Evolutionary conservation across 768 basidiomycete species (phyloP).

Genomic region (Phanerochaete carnosa): DNA sequence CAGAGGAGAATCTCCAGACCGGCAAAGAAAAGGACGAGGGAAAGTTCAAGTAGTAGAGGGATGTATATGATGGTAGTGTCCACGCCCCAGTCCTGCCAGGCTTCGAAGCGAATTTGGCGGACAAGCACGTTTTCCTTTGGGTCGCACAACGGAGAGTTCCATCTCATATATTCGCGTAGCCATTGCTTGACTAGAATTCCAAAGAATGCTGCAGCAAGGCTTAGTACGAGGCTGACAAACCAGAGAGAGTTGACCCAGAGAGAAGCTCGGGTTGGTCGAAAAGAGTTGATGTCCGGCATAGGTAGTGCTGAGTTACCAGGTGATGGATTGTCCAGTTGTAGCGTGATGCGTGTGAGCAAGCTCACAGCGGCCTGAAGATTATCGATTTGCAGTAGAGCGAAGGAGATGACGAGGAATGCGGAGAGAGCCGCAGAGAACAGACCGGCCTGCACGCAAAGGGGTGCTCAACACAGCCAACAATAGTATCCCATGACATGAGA

Average conservation of each 20-base stretch:
- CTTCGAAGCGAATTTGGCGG: slow-evolving; percentile 4
- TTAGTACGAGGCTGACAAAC: slow-evolving; percentile 8
- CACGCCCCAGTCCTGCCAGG: slow-evolving; percentile 8
- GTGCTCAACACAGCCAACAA: background rate
- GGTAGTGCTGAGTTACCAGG: too few species aligned
- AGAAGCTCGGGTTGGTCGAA: too few species aligned
- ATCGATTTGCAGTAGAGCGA: background rate
- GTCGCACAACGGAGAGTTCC: background rate
- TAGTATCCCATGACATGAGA: background rate
- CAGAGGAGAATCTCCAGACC: slow-evolving; percentile 1
- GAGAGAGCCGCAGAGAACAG: slow-evolving; percentile 1
- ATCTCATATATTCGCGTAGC: slow-evolving; percentile 5
- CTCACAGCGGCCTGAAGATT: background rate
- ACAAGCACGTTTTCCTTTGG: background rate
- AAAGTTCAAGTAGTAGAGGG: slow-evolving; percentile 11
- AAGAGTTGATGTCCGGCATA: too few species aligned
- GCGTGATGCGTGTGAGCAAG: background rate
- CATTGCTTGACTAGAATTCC: slow-evolving; percentile 6
- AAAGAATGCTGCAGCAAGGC: slow-evolving; percentile 11
- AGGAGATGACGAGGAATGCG: background rate
- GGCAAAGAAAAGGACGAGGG: slow-evolving; percentile 10
- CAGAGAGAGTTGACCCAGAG: slow-evolving; percentile 10
- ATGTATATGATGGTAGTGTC: background rate
- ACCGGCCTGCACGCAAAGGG: background rate
- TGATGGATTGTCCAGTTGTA: background rate